Evolutionary conservation across 2,329 filamentous ascomycete species (phyloP).

Genomic region (Sporothrix brasiliensis): DNA sequence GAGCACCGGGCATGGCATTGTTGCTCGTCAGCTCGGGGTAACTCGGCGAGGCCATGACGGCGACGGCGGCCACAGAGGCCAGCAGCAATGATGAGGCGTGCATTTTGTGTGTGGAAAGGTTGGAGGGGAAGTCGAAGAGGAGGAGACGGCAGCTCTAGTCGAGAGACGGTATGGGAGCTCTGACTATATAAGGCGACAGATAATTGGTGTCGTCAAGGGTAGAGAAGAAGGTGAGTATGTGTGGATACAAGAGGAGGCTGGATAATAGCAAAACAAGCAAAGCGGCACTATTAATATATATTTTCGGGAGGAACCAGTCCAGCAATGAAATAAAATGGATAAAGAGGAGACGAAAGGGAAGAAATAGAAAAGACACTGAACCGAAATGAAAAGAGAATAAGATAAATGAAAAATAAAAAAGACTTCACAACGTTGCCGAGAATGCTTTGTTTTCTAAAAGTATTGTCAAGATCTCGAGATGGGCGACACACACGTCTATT

Average conservation of each 20-base stretch:
- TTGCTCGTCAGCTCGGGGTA: slow-evolving; percentile 52
- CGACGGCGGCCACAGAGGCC: slow-evolving; percentile 51
- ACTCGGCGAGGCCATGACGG: slow-evolving; percentile 51
- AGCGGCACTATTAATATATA: slow-evolving; percentile 11
- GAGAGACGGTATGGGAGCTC: neutral
- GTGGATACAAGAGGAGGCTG: slow-evolving; percentile 8
- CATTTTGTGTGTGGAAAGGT: slow-evolving; percentile 46
- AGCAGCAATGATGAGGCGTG: slow-evolving; percentile 52
- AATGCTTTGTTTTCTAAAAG: neutral
- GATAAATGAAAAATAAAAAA: neutral
- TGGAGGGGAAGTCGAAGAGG: neutral
- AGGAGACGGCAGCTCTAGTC: neutral
- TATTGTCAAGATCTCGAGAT: neutral
- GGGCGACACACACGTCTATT: slow-evolving; percentile 25
- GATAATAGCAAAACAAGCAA: slow-evolving; percentile 16
- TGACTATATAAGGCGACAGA: neutral
- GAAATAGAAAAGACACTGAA: slow-evolving; percentile 18
- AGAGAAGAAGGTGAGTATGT: neutral
- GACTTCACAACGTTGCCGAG: neutral
- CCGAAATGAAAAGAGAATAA: neutral
- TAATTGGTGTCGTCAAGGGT: neutral
- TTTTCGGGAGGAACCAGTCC: slow-evolving; percentile 24
- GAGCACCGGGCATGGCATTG: slow-evolving; percentile 46
- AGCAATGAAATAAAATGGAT: neutral
- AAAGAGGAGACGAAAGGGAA: slow-evolving; percentile 10